A percentile compares a stretch with the other conserved stretches of the same genome.
These are phyloP conservation scores for Trichosporon inkin DNA, from an alignment of 1,284 basidiomycete species.

Conservation along the genomic window DNA sequence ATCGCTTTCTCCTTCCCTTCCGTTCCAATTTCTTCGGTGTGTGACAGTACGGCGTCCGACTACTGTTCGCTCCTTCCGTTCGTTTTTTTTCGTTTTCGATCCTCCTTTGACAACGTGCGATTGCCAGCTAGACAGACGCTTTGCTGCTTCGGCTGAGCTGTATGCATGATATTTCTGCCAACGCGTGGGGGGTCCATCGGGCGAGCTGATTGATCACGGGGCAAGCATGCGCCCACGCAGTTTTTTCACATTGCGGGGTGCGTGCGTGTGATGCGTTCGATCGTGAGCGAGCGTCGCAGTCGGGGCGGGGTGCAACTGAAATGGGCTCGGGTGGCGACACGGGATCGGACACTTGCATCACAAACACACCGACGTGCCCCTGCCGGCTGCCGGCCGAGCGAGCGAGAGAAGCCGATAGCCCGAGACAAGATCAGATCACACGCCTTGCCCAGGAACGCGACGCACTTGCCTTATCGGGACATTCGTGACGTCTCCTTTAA, in stretches of 20 bases:
- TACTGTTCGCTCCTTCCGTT: neutral
- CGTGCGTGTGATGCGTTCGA: neutral
- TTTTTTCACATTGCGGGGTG: too few relatives aligned
- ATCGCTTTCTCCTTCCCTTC: neutral
- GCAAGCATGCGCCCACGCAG: too few relatives aligned
- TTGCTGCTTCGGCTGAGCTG: neutral
- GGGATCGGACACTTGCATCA: constrained; percentile 1
- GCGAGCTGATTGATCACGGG: too few relatives aligned
- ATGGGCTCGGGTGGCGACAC: neutral
- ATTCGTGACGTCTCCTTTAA: too few relatives aligned
- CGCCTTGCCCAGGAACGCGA: too few relatives aligned
- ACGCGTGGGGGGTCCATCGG: neutral
- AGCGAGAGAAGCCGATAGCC: too few relatives aligned
- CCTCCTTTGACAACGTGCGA: constrained; percentile 7
- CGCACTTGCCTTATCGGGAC: too few relatives aligned
- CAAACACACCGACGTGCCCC: constrained; percentile 1
- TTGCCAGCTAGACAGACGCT: neutral
- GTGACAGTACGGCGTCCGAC: neutral
- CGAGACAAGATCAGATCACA: too few relatives aligned
- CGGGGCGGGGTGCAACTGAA: neutral
- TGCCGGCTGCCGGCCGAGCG: too few relatives aligned
- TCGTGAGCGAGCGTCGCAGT: neutral
- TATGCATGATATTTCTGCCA: constrained; percentile 5
- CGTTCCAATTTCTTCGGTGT: constrained; percentile 1
- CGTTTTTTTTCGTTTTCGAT: constrained; percentile 19